phyloP scores from a whole-genome alignment of 129 eudicot species.

The Flaveria trinervia region DNA sequence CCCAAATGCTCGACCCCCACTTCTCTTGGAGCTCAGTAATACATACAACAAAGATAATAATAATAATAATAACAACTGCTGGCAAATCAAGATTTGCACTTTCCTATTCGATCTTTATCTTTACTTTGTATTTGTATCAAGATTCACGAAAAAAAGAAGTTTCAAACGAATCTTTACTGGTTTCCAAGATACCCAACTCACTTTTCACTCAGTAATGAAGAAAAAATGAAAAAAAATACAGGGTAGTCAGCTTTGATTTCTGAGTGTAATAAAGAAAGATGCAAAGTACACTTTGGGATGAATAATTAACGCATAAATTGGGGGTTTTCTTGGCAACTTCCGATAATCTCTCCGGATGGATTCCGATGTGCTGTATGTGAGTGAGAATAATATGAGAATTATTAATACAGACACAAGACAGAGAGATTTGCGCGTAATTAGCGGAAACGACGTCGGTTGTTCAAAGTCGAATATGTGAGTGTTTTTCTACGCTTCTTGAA shows the following conservation, averaged over 20 bases:
- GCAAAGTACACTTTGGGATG: conserved; percentile 24
- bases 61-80: neutral
- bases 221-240: neutral
- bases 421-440: conserved; percentile 34
- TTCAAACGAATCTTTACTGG: conserved; percentile 35
- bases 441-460: conserved; percentile 45
- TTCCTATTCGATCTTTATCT: neutral
- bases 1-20: conserved; percentile 18
- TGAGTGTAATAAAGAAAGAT: conserved; percentile 14
- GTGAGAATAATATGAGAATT: neutral
- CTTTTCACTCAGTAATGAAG: neutral
- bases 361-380: neutral
- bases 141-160: neutral
- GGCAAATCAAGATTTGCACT: conserved; percentile 28
- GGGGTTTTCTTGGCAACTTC: conserved; percentile 40
- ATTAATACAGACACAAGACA: too few relatives aligned
- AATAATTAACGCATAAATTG: conserved; percentile 7
- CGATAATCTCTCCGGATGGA: conserved; percentile 30
- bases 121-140: neutral
- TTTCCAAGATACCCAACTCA: conserved; percentile 41
- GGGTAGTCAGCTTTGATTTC: conserved; percentile 20
- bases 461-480: neutral
- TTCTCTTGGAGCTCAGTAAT: conserved; percentile 12
- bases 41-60: neutral
- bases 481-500: neutral